A percentile compares a stretch with the other conserved stretches of the same genome.
Conservation (phyloP, 2,329 filamentous ascomycete genomes). For the Aspergillus felis region DNA sequence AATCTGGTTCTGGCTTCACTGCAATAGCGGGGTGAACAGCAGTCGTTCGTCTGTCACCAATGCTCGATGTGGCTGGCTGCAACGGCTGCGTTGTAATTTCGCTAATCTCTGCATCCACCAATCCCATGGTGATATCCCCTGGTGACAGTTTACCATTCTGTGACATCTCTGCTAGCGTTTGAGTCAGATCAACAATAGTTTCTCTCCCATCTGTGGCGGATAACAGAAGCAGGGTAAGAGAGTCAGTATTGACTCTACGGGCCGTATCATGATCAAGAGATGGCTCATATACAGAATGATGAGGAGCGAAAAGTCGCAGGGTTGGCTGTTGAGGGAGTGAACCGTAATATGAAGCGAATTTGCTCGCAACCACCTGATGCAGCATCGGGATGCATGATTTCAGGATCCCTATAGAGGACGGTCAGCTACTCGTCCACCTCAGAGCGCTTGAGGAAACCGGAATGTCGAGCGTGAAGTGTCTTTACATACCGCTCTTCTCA, state of each 20-base stretch:
- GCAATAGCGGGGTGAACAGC: slow-evolving; percentile 1
- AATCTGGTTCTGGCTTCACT: slow-evolving; percentile 83
- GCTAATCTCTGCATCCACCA: slow-evolving; percentile 84
- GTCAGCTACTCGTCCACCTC: background rate
- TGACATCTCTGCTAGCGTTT: slow-evolving; percentile 91
- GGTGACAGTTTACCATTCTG: slow-evolving; percentile 79
- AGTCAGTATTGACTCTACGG: slow-evolving; percentile 20
- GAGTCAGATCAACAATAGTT: slow-evolving; percentile 91
- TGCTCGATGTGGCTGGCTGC: slow-evolving; percentile 7
- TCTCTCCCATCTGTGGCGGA: slow-evolving; percentile 86
- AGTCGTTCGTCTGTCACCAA: background rate
- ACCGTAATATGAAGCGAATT: slow-evolving; percentile 85
- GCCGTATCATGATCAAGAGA: slow-evolving; percentile 12
- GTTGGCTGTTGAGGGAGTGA: slow-evolving; percentile 60
- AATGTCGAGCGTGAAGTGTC: background rate
- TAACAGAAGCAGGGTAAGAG: slow-evolving; percentile 68
- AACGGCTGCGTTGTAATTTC: slow-evolving; percentile 46
- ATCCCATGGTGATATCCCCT: slow-evolving; percentile 75
- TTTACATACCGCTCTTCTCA: slow-evolving; percentile 72
- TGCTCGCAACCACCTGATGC: slow-evolving; percentile 72
- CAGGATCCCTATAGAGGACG: slow-evolving; percentile 61
- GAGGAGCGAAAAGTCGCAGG: slow-evolving; percentile 69
- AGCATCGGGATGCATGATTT: slow-evolving; percentile 86
- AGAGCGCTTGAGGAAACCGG: background rate
- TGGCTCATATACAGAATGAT: slow-evolving; percentile 51